phyloP scores from a whole-genome alignment of 1,284 basidiomycete genomes.

The Nidula niveotomentosa region DNA sequence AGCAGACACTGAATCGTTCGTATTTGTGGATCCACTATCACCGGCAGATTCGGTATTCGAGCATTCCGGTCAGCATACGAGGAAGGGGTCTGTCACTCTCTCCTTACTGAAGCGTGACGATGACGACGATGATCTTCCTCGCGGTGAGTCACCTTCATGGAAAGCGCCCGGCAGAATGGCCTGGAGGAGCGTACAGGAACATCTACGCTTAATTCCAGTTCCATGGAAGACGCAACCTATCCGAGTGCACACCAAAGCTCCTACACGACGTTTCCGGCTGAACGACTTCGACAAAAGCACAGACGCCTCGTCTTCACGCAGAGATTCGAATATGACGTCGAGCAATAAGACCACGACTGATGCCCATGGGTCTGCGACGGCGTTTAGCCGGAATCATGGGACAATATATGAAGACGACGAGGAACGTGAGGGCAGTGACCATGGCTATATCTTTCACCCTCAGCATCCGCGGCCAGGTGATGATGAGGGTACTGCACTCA shows the following conservation, averaged over 20 bases:
- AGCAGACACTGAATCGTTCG: background rate
- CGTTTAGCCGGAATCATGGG: background rate
- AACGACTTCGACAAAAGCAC: slow-evolving; percentile 22
- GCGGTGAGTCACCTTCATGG: background rate
- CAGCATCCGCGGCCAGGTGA: slow-evolving; percentile 7
- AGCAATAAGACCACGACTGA: slow-evolving; percentile 1
- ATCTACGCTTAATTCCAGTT: slow-evolving; percentile 7
- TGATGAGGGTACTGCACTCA: slow-evolving; percentile 7
- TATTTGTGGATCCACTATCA: background rate
- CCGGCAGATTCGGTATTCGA: background rate
- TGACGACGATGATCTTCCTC: no score
- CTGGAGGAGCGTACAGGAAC: slow-evolving; percentile 1
- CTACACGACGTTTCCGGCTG: slow-evolving; percentile 23
- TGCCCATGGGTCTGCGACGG: background rate
- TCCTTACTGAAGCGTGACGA: no score
- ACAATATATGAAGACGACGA: slow-evolving; percentile 8
- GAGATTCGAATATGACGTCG: slow-evolving; percentile 1
- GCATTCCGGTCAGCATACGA: no score
- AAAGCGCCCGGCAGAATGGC: slow-evolving; percentile 1
- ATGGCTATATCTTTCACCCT: background rate
- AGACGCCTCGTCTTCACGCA: background rate
- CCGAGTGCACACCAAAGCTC: slow-evolving; percentile 19
- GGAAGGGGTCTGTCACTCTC: no score
- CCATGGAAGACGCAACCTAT: slow-evolving; percentile 18
- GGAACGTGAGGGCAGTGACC: slow-evolving; percentile 5